Percentiles rank a stretch among this genome's conserved stretches.
These are phyloP conservation scores for Linderniella brevidens DNA, from an alignment of 257 asterid genomes.

Conservation along the genomic window DNA sequence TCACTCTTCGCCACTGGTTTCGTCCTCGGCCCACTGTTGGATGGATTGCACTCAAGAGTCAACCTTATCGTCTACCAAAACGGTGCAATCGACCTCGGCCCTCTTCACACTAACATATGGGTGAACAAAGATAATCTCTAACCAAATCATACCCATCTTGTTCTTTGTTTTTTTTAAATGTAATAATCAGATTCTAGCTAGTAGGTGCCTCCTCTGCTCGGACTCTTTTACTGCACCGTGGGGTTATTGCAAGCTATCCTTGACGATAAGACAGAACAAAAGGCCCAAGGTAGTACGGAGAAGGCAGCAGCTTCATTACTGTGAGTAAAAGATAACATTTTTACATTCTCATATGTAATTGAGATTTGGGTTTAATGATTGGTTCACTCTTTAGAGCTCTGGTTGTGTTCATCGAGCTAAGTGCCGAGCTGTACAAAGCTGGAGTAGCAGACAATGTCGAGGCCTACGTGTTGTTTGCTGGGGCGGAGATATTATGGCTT, in stretches of 20 bases:
- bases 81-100: constrained; percentile 54
- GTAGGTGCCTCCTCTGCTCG: constrained; percentile 68
- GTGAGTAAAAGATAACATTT: not conserved
- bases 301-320: constrained; percentile 5
- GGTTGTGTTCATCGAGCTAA: constrained; percentile 41
- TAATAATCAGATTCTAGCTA: not conserved
- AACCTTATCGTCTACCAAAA: constrained; percentile 47
- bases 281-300: constrained; percentile 10
- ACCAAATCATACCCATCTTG: not conserved
- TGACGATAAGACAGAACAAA: constrained; percentile 22
- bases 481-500: constrained; percentile 46
- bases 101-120: constrained; percentile 64
- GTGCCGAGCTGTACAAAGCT: constrained; percentile 64
- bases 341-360: not conserved
- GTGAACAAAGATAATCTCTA: constrained; percentile 11
- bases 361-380: not conserved
- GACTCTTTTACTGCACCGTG: constrained; percentile 45
- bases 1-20: constrained; percentile 47
- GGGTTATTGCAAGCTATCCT: constrained; percentile 42
- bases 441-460: constrained; percentile 51
- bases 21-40: constrained; percentile 54
- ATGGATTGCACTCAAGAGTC: constrained; percentile 63
- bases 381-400: constrained; percentile 24
- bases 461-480: constrained; percentile 44
- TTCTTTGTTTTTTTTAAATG: not conserved